Base-by-base conservation (phyloP, 2,329 filamentous ascomycete species). In the Ophiostoma ulmi region DNA sequence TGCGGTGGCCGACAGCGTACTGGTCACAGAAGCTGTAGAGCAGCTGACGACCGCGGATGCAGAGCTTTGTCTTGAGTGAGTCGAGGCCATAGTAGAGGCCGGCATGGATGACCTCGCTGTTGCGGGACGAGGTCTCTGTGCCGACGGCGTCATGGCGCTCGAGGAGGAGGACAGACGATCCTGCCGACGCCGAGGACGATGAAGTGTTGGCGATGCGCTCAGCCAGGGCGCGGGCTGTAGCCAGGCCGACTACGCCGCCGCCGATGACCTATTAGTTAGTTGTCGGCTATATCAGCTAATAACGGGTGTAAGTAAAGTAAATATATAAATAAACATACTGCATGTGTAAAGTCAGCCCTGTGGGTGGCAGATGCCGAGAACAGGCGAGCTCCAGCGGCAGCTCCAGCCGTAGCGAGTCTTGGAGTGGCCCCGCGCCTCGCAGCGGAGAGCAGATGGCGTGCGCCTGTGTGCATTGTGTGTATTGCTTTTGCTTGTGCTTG, bases 31-130 rank as follows among this genome's bases (percentile, higher is more conserved):
- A 87, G 4, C 83, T 84, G 80, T 99, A 99, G 72, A 98, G 83
- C 78, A 93, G 83, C 41, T 89, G 78, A 75, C 90, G 90, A 72
- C 95, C 95, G 41, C 83, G 82, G 74, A 97, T 84, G 81, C 95
- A 99, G 14, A 99, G 87, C 20, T 82, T 81, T 0, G 94, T 93
- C 81, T 99, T 99, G 69, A 97, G 87, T 1, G 89, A 90, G 58
- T 81, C 80, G 6, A 84, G 78, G 20, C 91, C 92, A 80, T 97
- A 97, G 85, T 97, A 98, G 74, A 98, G 86, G 17, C 95, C 95
- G 0, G 92, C 95, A 79, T 99, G 95, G 75, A 99, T 96, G 70
- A 98, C 94, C 85, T 98, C 94, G 77, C 91, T 94, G 82, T 97
- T 97, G 75, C 94, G 89, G 74, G 91, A 92, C 73, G 91, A 94